A percentile compares a stretch with the other conserved stretches of the same genome.
Evolutionary conservation across 192 early-diverging fungal species (phyloP).

Genomic region (Podila clonocystis): DNA sequence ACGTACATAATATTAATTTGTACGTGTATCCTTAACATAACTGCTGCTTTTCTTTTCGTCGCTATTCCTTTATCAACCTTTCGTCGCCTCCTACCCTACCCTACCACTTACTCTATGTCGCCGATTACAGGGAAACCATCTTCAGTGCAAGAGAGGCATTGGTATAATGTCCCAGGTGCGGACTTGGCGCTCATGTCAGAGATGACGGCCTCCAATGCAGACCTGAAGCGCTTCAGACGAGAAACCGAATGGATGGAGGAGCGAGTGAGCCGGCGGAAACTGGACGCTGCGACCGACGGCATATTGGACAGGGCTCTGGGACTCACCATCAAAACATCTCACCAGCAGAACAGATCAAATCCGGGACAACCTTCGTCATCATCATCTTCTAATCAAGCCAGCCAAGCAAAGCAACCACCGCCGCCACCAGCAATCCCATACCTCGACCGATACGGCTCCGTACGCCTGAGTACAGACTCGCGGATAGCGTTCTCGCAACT

Average conservation of each 20-base stretch:
- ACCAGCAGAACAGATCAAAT: no score
- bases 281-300: constrained; percentile 8
- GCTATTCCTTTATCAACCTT: no score
- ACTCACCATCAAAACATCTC: constrained; percentile 16
- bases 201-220: constrained; percentile 36
- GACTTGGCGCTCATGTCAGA: constrained; percentile 40
- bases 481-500: constrained; percentile 32
- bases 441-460: constrained; percentile 1
- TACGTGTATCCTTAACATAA: no score
- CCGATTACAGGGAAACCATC: not conserved
- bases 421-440: not conserved
- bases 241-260: constrained; percentile 40
- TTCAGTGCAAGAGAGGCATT: not conserved
- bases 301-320: constrained; percentile 36
- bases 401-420: not conserved
- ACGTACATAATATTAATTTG: no score
- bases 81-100: not conserved
- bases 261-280: constrained; percentile 16
- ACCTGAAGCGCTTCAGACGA: constrained; percentile 38
- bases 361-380: not conserved
- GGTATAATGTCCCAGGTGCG: constrained; percentile 33
- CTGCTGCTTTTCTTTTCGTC: no score
- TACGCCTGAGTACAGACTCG: constrained; percentile 36
- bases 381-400: not conserved
- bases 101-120: not conserved